A percentile compares a stretch with the other conserved stretches of the same genome.
Evolutionary conservation across 2,329 filamentous ascomycete genomes (phyloP).

Genomic region (Fonsecaea monophora): DNA sequence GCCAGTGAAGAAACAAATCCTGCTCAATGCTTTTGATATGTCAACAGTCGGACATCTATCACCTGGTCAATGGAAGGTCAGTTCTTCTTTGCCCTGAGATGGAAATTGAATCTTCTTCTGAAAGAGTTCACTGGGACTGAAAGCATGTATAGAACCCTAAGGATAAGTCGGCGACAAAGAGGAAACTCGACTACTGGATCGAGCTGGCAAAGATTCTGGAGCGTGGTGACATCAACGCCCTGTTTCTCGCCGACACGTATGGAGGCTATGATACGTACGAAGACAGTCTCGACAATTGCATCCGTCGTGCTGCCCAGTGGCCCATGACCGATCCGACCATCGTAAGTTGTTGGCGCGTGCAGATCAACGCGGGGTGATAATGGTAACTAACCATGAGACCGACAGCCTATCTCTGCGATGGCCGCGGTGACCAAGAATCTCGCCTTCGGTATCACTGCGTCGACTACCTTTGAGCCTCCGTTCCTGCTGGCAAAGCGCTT

Average conservation of each 20-base stretch:
- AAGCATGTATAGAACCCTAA: slow-evolving; percentile 59
- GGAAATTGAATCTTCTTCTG: neutral
- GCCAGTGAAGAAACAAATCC: slow-evolving; percentile 59
- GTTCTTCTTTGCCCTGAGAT: slow-evolving; percentile 15
- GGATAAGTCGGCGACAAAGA: slow-evolving; percentile 67
- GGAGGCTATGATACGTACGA: slow-evolving; percentile 48
- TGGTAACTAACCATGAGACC: neutral
- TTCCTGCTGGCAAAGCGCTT: slow-evolving; percentile 68
- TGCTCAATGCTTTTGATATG: slow-evolving; percentile 72
- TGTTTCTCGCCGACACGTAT: slow-evolving; percentile 68
- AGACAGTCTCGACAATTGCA: slow-evolving; percentile 65
- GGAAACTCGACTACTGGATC: slow-evolving; percentile 62
- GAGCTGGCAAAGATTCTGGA: slow-evolving; percentile 63
- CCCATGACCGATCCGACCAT: slow-evolving; percentile 70
- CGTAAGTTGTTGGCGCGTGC: slow-evolving; percentile 49
- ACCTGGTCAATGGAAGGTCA: slow-evolving; percentile 71
- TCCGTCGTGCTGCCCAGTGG: slow-evolving; percentile 68
- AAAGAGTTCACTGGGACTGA: neutral
- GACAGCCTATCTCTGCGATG: slow-evolving; percentile 68
- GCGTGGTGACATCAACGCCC: slow-evolving; percentile 64
- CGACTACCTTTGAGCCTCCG: slow-evolving; percentile 68
- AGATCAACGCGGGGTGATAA: neutral
- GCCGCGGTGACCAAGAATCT: slow-evolving; percentile 70
- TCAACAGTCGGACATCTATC: slow-evolving; percentile 69
- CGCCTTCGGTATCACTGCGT: slow-evolving; percentile 67